Conservation (phyloP, 495 filamentous ascomycete genomes). For the Penicillium turbatum region DNA sequence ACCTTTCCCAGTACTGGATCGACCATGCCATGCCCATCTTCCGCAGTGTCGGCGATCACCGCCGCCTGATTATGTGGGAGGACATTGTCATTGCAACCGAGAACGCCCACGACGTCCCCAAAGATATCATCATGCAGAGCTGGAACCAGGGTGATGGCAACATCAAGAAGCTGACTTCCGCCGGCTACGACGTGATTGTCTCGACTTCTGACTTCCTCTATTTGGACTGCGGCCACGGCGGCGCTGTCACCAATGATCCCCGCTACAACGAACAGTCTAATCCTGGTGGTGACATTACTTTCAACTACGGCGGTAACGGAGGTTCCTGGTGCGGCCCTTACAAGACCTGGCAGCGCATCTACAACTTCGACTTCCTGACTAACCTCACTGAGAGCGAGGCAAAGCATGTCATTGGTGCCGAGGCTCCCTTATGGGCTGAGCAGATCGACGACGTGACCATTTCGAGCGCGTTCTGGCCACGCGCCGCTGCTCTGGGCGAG, state of each 20-base stretch:
- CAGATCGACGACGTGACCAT: slow-evolving; percentile 51
- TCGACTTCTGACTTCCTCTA: slow-evolving; percentile 53
- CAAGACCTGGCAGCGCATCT: slow-evolving; percentile 60
- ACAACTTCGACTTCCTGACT: slow-evolving; percentile 54
- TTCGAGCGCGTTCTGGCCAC: slow-evolving; percentile 49
- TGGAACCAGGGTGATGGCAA: slow-evolving; percentile 52
- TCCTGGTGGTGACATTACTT: slow-evolving; percentile 41
- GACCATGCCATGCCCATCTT: slow-evolving; percentile 53
- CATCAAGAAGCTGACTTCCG: slow-evolving; percentile 48
- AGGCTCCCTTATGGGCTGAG: slow-evolving; percentile 52
- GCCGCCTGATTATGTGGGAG: slow-evolving; percentile 55
- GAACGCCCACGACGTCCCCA: slow-evolving; percentile 44
- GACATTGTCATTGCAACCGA: slow-evolving; percentile 43
- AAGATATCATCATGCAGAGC: slow-evolving; percentile 50
- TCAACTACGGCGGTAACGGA: slow-evolving; percentile 52
- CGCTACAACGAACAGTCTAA: slow-evolving; percentile 50
- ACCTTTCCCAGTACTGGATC: slow-evolving; percentile 52
- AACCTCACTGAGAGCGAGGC: slow-evolving; percentile 44
- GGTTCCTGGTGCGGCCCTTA: slow-evolving; percentile 58
- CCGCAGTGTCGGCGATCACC: slow-evolving; percentile 31
- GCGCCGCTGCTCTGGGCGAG: slow-evolving; percentile 52
- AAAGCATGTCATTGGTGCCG: slow-evolving; percentile 45
- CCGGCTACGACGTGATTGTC: slow-evolving; percentile 52
- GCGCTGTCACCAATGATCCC: slow-evolving; percentile 51
- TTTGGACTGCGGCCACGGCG: slow-evolving; percentile 53